Percentiles rank a stretch among this genome's conserved stretches.
Conservation (phyloP, 352 stramenopile species). For the Elongisporangium prolatum region DNA sequence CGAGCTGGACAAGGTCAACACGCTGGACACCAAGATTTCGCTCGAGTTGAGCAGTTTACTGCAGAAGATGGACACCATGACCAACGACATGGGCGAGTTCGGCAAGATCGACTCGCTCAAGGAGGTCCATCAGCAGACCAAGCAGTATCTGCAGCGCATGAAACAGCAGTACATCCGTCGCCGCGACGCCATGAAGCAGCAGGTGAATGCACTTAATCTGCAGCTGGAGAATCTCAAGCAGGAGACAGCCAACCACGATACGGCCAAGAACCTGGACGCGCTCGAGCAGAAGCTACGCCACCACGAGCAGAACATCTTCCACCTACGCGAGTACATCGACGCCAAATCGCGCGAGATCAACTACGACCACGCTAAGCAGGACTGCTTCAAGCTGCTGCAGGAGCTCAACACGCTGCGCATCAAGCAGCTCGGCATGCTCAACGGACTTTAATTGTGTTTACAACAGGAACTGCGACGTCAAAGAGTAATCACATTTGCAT, state of each 20-base stretch:
- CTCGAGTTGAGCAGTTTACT: constrained; percentile 78
- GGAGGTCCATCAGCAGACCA: constrained; percentile 73
- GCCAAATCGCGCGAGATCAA: constrained; percentile 86
- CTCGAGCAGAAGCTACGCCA: constrained; percentile 89
- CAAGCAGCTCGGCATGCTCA: constrained; percentile 39
- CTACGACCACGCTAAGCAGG: constrained; percentile 83
- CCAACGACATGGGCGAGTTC: constrained; percentile 85
- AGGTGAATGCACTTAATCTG: constrained; percentile 56
- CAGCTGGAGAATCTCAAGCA: constrained; percentile 80
- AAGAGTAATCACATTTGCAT: background rate
- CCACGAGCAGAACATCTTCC: constrained; percentile 92
- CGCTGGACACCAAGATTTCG: constrained; percentile 84
- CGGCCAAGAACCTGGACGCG: constrained; percentile 69
- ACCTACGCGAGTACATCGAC: constrained; percentile 86
- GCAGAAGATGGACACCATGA: constrained; percentile 87
- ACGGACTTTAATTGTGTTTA: constrained; percentile 8
- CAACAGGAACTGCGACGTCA: too few relatives aligned
- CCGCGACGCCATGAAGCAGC: constrained; percentile 81
- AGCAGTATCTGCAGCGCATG: constrained; percentile 59
- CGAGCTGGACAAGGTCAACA: constrained; percentile 91
- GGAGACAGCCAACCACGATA: constrained; percentile 68
- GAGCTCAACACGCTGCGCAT: constrained; percentile 74
- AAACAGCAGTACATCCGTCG: constrained; percentile 85
- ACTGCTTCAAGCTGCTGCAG: constrained; percentile 69
- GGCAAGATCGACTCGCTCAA: constrained; percentile 85